These are phyloP conservation scores for Irpex sp. DNA, from an alignment of 1,284 basidiomycete species.

Conservation along the genomic window DNA sequence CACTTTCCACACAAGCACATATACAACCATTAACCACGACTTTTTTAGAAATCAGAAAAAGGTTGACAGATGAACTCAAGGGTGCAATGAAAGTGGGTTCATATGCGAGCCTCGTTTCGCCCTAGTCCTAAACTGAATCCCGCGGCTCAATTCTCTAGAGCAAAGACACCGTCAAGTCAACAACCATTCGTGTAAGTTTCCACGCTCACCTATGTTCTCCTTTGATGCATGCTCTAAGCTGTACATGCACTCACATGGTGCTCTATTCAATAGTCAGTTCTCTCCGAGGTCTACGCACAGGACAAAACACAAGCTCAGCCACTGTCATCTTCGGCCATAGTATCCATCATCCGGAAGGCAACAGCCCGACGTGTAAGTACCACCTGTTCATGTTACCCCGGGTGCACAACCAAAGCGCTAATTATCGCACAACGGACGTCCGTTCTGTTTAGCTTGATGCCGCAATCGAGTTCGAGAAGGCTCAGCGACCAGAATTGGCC, in stretches of 20 bases:
- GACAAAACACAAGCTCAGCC: slow-evolving; percentile 50
- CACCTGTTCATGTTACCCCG: slow-evolving; percentile 1
- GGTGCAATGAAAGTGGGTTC: slow-evolving; percentile 57
- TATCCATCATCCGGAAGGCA: slow-evolving; percentile 55
- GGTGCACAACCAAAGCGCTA: background rate
- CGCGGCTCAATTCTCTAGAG: slow-evolving; percentile 31
- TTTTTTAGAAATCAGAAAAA: slow-evolving; percentile 21
- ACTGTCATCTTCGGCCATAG: slow-evolving; percentile 41
- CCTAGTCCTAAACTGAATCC: background rate
- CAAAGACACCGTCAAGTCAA: slow-evolving; percentile 52
- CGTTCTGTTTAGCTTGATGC: slow-evolving; percentile 49
- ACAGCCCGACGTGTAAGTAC: slow-evolving; percentile 51
- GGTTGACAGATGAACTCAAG: slow-evolving; percentile 30
- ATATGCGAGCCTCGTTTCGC: background rate
- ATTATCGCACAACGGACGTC: background rate
- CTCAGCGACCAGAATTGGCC: slow-evolving; percentile 62
- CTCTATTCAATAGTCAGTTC: slow-evolving; percentile 44
- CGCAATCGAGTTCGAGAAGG: slow-evolving; percentile 49
- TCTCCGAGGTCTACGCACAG: slow-evolving; percentile 63
- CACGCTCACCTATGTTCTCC: background rate
- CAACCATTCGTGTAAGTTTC: slow-evolving; percentile 52
- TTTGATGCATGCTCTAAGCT: background rate
- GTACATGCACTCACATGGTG: background rate
- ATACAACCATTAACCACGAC: background rate
- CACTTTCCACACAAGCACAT: background rate